These are phyloP conservation scores for Cyberlindnera mycetangii DNA, from an alignment of 805 yeast genomes.

Conservation along the genomic window DNA sequence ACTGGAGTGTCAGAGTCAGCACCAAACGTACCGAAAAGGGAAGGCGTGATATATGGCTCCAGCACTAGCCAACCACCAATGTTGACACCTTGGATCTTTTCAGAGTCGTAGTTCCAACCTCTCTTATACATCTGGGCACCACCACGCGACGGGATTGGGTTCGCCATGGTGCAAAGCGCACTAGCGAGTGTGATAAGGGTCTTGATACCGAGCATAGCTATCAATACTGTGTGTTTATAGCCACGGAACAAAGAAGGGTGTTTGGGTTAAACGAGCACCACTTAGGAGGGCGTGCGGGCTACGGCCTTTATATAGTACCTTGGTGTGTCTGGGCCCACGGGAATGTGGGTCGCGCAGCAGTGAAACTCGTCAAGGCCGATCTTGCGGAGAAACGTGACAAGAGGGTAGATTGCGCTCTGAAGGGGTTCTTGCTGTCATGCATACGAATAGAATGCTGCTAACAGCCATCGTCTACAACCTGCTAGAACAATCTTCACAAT, in stretches of 20 bases:
- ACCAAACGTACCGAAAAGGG: conserved; percentile 56
- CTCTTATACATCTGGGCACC: conserved; percentile 26
- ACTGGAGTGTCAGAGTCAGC: conserved; percentile 51
- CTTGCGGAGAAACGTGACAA: background rate
- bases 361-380: conserved; percentile 3
- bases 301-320: background rate
- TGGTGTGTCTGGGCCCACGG: background rate
- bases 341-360: background rate
- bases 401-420: background rate
- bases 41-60: conserved; percentile 85
- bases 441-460: too few species aligned
- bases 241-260: background rate
- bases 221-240: background rate
- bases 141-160: conserved; percentile 29
- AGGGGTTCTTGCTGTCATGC: too few species aligned
- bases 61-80: conserved; percentile 90
- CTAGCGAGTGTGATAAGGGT: conserved; percentile 4
- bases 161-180: conserved; percentile 6
- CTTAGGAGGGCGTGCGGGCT: background rate
- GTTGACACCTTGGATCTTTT: conserved; percentile 58
- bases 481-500: too few species aligned
- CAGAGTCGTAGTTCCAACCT: conserved; percentile 22
- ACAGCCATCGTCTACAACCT: too few species aligned
- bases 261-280: background rate
- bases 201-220: conserved; percentile 6